Percentiles rank a stretch among this genome's conserved stretches.
These are phyloP conservation scores for Knoxia roxburghii DNA, from an alignment of 257 asterid genomes.

Conservation along the genomic window DNA sequence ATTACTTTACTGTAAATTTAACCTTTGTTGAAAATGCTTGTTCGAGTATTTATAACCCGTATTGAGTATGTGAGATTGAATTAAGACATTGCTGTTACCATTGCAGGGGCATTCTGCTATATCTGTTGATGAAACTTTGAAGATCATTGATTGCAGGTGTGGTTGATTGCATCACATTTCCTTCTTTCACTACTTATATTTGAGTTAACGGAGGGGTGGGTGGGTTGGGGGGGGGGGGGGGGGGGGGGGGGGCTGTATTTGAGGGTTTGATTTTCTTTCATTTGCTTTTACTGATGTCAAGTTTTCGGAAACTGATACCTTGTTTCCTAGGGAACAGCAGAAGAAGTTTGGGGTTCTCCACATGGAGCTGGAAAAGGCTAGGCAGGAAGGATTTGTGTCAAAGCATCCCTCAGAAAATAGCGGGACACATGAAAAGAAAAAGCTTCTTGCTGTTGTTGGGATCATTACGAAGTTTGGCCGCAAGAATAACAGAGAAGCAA, in stretches of 20 bases:
- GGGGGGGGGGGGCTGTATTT: neutral
- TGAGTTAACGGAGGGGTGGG: neutral
- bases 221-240: no score
- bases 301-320: slow-evolving; percentile 17
- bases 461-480: slow-evolving; percentile 68
- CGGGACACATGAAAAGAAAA: slow-evolving; percentile 44
- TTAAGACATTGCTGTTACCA: slow-evolving; percentile 12
- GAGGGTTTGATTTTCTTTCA: slow-evolving; percentile 12
- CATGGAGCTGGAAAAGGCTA: slow-evolving; percentile 62
- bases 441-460: slow-evolving; percentile 70
- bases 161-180: slow-evolving; percentile 16
- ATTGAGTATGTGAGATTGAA: slow-evolving; percentile 4
- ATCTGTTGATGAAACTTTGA: slow-evolving; percentile 73
- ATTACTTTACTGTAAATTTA: neutral
- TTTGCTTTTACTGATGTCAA: slow-evolving; percentile 10
- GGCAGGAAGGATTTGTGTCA: slow-evolving; percentile 65
- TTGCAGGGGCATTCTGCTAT: slow-evolving; percentile 67
- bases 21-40: neutral
- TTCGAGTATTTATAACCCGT: neutral
- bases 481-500: slow-evolving; percentile 76
- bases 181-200: neutral
- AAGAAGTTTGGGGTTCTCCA: slow-evolving; percentile 61
- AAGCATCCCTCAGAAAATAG: slow-evolving; percentile 38
- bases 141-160: slow-evolving; percentile 79
- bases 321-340: slow-evolving; percentile 64